Percentiles rank a stretch among this genome's conserved stretches.
phyloP scores from a whole-genome alignment of 768 basidiomycete genomes.

The Agaricus blazei region DNA sequence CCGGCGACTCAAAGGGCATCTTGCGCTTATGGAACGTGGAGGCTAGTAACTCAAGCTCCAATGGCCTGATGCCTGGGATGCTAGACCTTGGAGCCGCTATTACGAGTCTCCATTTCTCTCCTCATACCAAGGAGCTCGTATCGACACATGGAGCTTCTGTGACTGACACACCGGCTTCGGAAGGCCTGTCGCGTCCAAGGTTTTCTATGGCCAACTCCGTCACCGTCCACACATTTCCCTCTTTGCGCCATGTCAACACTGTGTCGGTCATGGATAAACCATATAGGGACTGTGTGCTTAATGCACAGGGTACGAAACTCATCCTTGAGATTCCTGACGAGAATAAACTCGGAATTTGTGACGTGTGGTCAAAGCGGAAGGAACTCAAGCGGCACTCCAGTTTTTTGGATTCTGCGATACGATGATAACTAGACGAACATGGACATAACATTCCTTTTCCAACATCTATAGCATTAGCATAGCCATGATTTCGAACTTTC shows the following conservation, averaged over 20 bases:
- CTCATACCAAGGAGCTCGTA: conserved; percentile 81
- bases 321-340: conserved; percentile 21
- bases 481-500: background rate
- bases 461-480: background rate
- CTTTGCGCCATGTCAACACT: conserved; percentile 49
- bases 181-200: conserved; percentile 14
- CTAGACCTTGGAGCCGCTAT: conserved; percentile 55
- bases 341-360: conserved; percentile 23
- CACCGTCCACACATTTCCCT: conserved; percentile 55
- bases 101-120: conserved; percentile 68
- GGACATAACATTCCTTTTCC: background rate
- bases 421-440: conserved; percentile 5
- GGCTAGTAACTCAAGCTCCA: conserved; percentile 25
- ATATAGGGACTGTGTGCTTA: conserved; percentile 53
- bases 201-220: conserved; percentile 29
- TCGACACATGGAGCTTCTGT: conserved; percentile 57
- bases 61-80: conserved; percentile 38
- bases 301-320: conserved; percentile 21
- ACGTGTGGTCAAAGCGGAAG: conserved; percentile 25
- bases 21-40: conserved; percentile 53
- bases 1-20: conserved; percentile 59
- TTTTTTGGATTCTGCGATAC: conserved; percentile 24
- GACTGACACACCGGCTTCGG: conserved; percentile 1
- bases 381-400: conserved; percentile 27
- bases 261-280: conserved; percentile 37